phyloP scores from a whole-genome alignment of 2,329 filamentous ascomycete species.

The Colletotrichum graminicola region DNA sequence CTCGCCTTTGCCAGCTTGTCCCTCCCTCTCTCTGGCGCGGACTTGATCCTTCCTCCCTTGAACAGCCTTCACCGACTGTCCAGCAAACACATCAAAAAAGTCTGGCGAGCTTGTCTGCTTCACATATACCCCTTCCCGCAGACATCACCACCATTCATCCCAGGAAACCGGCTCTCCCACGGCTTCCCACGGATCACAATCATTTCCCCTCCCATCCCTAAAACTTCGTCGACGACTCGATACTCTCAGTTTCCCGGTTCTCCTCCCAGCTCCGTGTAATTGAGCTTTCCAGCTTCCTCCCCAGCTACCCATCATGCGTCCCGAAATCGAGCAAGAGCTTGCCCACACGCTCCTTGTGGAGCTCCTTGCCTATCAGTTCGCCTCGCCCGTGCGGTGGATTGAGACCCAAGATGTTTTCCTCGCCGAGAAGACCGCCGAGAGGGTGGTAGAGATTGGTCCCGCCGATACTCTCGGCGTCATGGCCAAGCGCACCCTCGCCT shows the following conservation, averaged over 20 bases:
- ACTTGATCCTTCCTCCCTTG: slow-evolving; percentile 39
- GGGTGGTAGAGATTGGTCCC: slow-evolving; percentile 97
- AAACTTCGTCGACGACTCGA: slow-evolving; percentile 37
- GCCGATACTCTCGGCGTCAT: slow-evolving; percentile 97
- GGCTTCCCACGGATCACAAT: slow-evolving; percentile 23
- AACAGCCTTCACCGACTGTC: slow-evolving; percentile 34
- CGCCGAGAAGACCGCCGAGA: slow-evolving; percentile 93
- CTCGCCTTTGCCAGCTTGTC: slow-evolving; percentile 36
- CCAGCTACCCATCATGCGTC: slow-evolving; percentile 78
- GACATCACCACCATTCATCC: slow-evolving; percentile 21
- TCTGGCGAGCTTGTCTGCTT: slow-evolving; percentile 39
- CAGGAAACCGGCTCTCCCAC: slow-evolving; percentile 36
- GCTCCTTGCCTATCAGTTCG: slow-evolving; percentile 99
- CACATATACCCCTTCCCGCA: slow-evolving; percentile 36
- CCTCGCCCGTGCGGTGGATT: slow-evolving; percentile 99
- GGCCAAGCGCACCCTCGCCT: slow-evolving; percentile 94
- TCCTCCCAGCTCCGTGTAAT: slow-evolving; percentile 41
- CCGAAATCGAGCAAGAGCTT: slow-evolving; percentile 99
- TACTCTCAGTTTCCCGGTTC: slow-evolving; percentile 41
- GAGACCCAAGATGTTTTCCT: slow-evolving; percentile 99
- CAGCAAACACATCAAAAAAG: slow-evolving; percentile 22
- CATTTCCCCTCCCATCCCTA: not conserved
- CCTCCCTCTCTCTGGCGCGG: slow-evolving; percentile 41
- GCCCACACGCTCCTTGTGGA: slow-evolving; percentile 98
- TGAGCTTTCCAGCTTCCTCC: slow-evolving; percentile 40